Evolutionary conservation across 768 basidiomycete genomes (phyloP).

Genomic region (Leccinum pellstonianum): DNA sequence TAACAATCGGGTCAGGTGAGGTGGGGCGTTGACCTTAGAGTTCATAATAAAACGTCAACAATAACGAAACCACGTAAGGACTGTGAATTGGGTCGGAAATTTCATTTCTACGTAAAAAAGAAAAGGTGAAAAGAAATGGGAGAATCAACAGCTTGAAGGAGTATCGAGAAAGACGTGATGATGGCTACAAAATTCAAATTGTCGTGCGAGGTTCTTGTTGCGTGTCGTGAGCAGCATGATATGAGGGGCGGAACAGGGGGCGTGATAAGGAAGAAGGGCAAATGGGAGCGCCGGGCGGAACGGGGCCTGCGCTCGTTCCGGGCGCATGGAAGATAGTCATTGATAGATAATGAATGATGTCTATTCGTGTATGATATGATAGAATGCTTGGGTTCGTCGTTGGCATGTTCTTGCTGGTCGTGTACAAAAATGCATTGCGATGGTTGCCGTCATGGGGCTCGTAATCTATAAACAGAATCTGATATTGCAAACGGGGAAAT

Average conservation of each 20-base stretch:
- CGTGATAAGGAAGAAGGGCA: not conserved
- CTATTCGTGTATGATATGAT: constrained; percentile 12
- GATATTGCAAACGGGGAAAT: not conserved
- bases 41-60: not conserved
- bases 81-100: constrained; percentile 15
- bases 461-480: constrained; percentile 18
- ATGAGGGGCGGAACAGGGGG: constrained; percentile 6
- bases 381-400: constrained; percentile 23
- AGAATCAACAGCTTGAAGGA: not conserved
- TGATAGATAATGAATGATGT: constrained; percentile 15
- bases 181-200: constrained; percentile 13
- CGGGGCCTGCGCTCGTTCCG: constrained; percentile 12
- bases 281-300: not conserved
- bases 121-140: not conserved
- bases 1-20: not conserved
- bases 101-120: constrained; percentile 7
- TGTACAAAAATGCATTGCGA: constrained; percentile 29
- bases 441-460: constrained; percentile 20
- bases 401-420: constrained; percentile 13
- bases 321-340: not conserved
- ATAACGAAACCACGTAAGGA: constrained; percentile 16
- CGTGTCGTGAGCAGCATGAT: constrained; percentile 19
- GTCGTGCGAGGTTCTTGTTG: constrained; percentile 7
- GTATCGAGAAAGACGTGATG: not conserved
- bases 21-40: not conserved